Base-by-base conservation (phyloP, 768 basidiomycete species). In the Crucibulum laeve region DNA sequence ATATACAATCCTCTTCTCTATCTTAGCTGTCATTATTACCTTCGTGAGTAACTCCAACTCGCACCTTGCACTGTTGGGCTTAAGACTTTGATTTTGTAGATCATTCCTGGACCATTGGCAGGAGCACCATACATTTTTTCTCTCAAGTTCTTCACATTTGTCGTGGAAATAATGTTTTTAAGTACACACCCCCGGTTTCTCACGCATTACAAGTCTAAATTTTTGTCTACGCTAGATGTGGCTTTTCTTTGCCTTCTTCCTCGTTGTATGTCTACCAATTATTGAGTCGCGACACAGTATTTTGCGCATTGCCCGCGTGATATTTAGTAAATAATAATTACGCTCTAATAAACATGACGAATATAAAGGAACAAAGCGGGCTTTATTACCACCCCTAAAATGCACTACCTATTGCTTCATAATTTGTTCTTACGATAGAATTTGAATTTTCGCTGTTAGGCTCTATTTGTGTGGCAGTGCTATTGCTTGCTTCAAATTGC, bases 231-330 rank as follows among this genome's bases (percentile, higher is more conserved):
- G 2, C 19, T 17, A 50, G 44, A 50, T 50, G 19, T 50, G 49
- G 49, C 19, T 50, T 11, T 50, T 50, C 42, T 50, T 50, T 26
- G 45, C 49, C 13, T 50, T 50, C 36, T 50, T 40, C 49, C 28
- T 50, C 4, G 49, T 50, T 13, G 49, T 42, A 14, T 25, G 42
- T 10, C 42, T 50, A n/a, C 49, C 49, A 10, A 15, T 50, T 7
- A 25, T 46, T 23, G 49, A 50, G 33, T 50, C 49, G 5, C 41
- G 49, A 22, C 33, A 39, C 14, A 32, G 45, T 10, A 19, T 50
- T 25, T 15, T 33, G 4, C 46, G 40, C 15, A 46, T 50, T n/a
- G 30, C 18, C 1, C 45, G 35, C 19, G 25, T 30, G 7, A 38
- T 50, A 13, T 24, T 50, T n/a, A 23, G 35, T 14, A 24, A n/a